Base-by-base conservation (phyloP, 163 green algal genomes). In the Trebouxiophyceae sp. region DNA sequence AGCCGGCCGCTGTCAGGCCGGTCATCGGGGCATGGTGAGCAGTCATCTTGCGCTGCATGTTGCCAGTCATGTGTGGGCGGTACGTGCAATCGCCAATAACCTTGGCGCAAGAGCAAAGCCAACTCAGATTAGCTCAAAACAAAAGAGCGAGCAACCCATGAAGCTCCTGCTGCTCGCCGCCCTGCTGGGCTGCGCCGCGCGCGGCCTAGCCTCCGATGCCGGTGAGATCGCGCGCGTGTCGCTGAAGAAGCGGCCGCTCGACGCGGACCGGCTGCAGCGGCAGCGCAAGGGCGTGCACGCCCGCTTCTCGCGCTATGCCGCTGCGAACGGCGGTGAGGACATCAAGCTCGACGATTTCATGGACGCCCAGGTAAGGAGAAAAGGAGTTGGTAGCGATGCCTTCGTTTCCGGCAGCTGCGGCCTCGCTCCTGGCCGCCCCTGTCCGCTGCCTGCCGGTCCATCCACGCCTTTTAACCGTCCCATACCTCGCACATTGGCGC, bases 261-360 rank as follows among this genome's bases (percentile, higher is more conserved):
- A 60, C 4, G 16, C 33, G n/a, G 61, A 69, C 12, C 5, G 31
- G 5, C 20, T 70, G 22, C 19, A 55, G 30, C 45, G 23, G 3
- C 57, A 59, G n/a, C 44, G 27, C 4, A 12, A 26, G 64, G 28
- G 61, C 20, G 54, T 63, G 23, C 60, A 69, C 8, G 28, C 50
- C 3, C 45, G 50, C 26, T 39, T 62, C 2, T 22, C 69, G 31
- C 34, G 47, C 7, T n/a, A n/a, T n/a, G 32, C 7, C 30, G 1
- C 32, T 5, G 8, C 27, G 22, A 73, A 77, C 45, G 61, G 62
- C 47, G 26, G 45, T 1, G 62, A 61, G 33, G 66, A 79, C 32
- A 75, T 96, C 8, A 73, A 81, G 3, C 78, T 96, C 31, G 72
- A 77, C n/a, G 91, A 96, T 63, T 96, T 92, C 55, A 79, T 96